Conservation (phyloP, 495 filamentous ascomycete genomes). For the Aspergillus bertholletiae region DNA sequence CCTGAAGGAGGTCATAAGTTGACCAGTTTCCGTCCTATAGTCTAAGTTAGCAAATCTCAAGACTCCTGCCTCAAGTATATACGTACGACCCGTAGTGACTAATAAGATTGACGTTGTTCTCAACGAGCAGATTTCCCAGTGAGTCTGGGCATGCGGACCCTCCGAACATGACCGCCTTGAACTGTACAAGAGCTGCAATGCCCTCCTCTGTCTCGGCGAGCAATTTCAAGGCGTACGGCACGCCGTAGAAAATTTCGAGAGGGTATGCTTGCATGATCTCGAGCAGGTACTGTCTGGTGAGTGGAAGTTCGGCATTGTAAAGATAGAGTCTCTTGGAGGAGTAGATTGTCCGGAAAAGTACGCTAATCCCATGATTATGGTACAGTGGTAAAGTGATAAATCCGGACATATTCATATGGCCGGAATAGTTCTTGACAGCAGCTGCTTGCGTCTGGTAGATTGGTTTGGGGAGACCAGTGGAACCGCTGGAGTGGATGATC, state of each 20-base stretch:
- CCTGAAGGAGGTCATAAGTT: conserved; percentile 52
- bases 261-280: conserved; percentile 41
- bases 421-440: conserved; percentile 30
- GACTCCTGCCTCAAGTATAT: background rate
- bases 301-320: conserved; percentile 46
- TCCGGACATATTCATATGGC: conserved; percentile 26
- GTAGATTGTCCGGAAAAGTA: conserved; percentile 43
- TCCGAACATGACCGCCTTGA: conserved; percentile 47
- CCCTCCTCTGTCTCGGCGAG: conserved; percentile 49
- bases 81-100: conserved; percentile 52
- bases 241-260: conserved; percentile 50
- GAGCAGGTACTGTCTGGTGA: conserved; percentile 50
- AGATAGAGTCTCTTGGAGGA: conserved; percentile 43
- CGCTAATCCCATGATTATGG: conserved; percentile 47
- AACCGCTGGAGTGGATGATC: conserved; percentile 57
- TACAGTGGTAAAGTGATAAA: conserved; percentile 55
- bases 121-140: conserved; percentile 51
- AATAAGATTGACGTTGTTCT: conserved; percentile 52
- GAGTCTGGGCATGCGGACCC: conserved; percentile 55
- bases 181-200: conserved; percentile 37
- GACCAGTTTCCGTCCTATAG: conserved; percentile 49
- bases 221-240: conserved; percentile 55
- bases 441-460: conserved; percentile 36
- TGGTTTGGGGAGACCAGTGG: conserved; percentile 58
- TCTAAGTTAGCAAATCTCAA: background rate